These are phyloP conservation scores for Yarrowia bubula DNA, from an alignment of 805 yeast genomes.

Conservation along the genomic window DNA sequence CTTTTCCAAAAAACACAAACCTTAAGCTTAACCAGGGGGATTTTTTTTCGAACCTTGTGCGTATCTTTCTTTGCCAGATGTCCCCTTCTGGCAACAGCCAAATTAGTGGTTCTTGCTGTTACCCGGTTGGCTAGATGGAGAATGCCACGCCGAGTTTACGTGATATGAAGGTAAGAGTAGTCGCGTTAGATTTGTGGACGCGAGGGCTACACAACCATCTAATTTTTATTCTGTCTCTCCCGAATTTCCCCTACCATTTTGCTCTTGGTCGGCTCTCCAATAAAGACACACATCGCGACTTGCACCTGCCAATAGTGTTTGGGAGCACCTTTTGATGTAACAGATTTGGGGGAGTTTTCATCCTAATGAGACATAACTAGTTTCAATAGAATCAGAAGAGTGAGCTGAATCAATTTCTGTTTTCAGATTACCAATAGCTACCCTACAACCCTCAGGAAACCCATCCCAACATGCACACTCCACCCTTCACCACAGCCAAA, in stretches of 20 bases:
- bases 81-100: neutral
- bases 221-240: neutral
- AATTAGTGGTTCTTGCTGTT: conserved; percentile 9
- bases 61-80: no score
- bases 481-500: no score
- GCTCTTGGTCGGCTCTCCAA: neutral
- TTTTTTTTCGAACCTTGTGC: neutral
- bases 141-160: neutral
- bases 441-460: no score
- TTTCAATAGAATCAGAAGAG: no score
- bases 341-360: neutral
- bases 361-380: neutral
- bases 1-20: neutral
- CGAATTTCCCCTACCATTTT: neutral
- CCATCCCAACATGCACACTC: no score
- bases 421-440: no score
- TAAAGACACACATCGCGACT: neutral
- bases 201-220: neutral
- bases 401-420: neutral
- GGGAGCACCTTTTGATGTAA: neutral
- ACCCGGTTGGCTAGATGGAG: neutral
- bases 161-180: neutral
- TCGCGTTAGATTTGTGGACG: neutral
- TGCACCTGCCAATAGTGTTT: conserved; percentile 2
- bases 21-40: neutral